Conservation (phyloP, 2,329 filamentous ascomycete genomes). For the Sporothrix mexicana region DNA sequence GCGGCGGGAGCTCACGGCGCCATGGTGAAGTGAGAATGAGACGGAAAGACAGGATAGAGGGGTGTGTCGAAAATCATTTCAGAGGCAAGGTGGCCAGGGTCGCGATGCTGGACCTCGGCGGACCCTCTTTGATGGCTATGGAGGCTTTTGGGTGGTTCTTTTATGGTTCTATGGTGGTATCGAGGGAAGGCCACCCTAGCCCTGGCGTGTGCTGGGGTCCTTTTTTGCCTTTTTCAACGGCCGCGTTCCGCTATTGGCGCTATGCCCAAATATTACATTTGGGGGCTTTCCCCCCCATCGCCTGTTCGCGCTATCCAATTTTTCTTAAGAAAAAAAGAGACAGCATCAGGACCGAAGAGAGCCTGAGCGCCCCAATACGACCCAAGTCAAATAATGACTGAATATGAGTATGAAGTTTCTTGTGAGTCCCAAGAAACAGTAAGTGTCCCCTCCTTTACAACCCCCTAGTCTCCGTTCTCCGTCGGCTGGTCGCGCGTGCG, state of each 20-base stretch:
- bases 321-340: background rate
- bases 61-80: background rate
- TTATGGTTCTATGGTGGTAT: background rate
- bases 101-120: slow-evolving; percentile 5
- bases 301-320: slow-evolving; percentile 9
- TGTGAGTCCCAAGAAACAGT: background rate
- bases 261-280: slow-evolving; percentile 6
- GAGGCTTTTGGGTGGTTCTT: background rate
- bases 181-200: background rate
- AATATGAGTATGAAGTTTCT: background rate
- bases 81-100: background rate
- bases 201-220: slow-evolving; percentile 20
- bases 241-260: slow-evolving; percentile 22
- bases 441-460: background rate
- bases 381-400: background rate
- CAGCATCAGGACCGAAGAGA: background rate
- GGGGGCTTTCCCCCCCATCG: background rate
- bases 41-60: background rate
- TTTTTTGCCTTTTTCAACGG: slow-evolving; percentile 21
- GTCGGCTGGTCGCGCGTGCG: slow-evolving; percentile 1
- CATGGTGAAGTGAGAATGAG: slow-evolving; percentile 1
- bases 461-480: background rate
- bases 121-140: background rate
- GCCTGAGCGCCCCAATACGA: slow-evolving; percentile 14
- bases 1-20: slow-evolving; percentile 23